Evolutionary conservation across 768 basidiomycete genomes (phyloP), one percentile per base, ranked within the genome.

Genomic region (Chalciporus piperatus): DNA sequence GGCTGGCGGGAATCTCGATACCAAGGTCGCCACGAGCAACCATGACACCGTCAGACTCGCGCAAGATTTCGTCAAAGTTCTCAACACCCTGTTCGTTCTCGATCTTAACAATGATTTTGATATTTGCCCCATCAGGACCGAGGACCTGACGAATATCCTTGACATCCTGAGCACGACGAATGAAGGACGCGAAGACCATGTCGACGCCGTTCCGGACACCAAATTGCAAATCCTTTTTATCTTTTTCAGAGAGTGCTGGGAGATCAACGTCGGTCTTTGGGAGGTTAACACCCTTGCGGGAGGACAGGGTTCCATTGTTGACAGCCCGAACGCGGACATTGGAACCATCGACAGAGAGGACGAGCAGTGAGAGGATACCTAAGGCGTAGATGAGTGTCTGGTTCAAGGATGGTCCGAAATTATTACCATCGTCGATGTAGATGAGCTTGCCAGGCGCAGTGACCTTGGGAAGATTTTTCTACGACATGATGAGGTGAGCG

Each of bases 51-150:
- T 99, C 97, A 27, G 89, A 82, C 70, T 89, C 97, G 63, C 80
- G 85, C 63, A 99, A 72, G 64, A 99, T 99, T 73, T 98, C 95
- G 72, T 98, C 97, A 75, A 99, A 99, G 82, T 98, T 98, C 62
- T 85, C 83, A 41, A 99, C 91, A 70, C 97, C 97, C 74, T 99
- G 97, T 72, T 98, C 92, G 74, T 99, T 99, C 74, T 99, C 97
- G 59, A 99, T 98, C 75, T 99, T 99, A 75, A 96, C 94, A 60
- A 99, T 98, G 70, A 99, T 93, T 75, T 98, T 98, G 80, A 99
- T 94, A 75, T 75, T 86, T 49, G 92, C 89, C 51, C 97, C 97
- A 46, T 93, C 94, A 30, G 95, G 87, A 43, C 97, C 97, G 59
- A 99, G 85, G 56, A 95, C 91, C 45, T 83, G 79, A 59, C 94